Evolutionary conservation across 202 grass and related monocot species (phyloP).

Genomic region (Hordeum pubiflorum): DNA sequence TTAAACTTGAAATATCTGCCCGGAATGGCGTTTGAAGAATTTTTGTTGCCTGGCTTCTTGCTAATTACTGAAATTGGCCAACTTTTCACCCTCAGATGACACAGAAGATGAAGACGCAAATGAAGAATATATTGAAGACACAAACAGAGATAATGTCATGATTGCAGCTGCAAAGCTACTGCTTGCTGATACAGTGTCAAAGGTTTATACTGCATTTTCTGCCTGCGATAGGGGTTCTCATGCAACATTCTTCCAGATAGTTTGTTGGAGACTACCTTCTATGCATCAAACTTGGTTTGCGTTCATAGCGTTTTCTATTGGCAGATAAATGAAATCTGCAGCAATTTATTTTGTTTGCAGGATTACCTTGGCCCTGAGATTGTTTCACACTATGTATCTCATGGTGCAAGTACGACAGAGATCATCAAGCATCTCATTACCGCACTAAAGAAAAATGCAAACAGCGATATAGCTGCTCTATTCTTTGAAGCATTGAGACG

Average conservation of each 20-base stretch:
- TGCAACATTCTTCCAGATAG: constrained; percentile 9
- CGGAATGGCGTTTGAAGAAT: background rate
- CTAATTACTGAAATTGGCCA: constrained; percentile 9
- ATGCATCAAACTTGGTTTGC: background rate
- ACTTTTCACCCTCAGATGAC: constrained; percentile 63
- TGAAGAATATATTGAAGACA: constrained; percentile 94
- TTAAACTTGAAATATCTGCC: background rate
- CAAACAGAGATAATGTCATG: constrained; percentile 83
- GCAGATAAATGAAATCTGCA: background rate
- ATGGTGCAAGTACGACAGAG: constrained; percentile 69
- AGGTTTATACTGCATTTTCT: constrained; percentile 46
- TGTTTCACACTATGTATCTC: constrained; percentile 81
- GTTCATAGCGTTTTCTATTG: background rate
- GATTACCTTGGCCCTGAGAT: constrained; percentile 90
- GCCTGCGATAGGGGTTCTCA: background rate
- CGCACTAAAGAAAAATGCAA: constrained; percentile 64
- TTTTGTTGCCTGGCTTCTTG: constrained; percentile 2
- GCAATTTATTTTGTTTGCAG: constrained; percentile 36
- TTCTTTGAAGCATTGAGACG: constrained; percentile 79
- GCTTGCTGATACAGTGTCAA: constrained; percentile 67
- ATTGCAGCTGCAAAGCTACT: constrained; percentile 89
- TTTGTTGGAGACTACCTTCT: background rate
- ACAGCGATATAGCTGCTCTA: constrained; percentile 47
- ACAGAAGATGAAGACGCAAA: constrained; percentile 98
- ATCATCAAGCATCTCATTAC: constrained; percentile 91